These are phyloP conservation scores for Hyphopichia homilentoma DNA, from an alignment of 805 yeast species.

Conservation along the genomic window DNA sequence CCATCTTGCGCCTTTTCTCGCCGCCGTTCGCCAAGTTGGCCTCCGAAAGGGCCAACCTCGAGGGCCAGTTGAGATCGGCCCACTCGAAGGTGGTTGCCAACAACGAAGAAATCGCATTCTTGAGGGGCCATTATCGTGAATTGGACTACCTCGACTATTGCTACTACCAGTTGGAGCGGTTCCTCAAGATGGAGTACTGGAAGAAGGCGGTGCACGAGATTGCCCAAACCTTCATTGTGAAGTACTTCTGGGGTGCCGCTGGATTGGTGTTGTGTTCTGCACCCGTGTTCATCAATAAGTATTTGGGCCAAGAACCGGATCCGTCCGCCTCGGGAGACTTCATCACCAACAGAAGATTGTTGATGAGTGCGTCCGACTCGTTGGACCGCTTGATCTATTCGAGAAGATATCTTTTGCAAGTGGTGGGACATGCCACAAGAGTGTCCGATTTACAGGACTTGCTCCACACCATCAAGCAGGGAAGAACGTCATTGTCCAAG, in stretches of 20 bases:
- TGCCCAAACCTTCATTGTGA: slow-evolving; percentile 83
- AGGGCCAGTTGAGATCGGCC: slow-evolving; percentile 77
- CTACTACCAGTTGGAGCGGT: slow-evolving; percentile 77
- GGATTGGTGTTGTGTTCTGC: slow-evolving; percentile 85
- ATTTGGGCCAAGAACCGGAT: slow-evolving; percentile 42
- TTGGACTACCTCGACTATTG: slow-evolving; percentile 71
- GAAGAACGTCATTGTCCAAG: slow-evolving; percentile 8
- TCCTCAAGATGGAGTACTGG: slow-evolving; percentile 70
- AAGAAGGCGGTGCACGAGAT: slow-evolving; percentile 77
- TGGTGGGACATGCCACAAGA: slow-evolving; percentile 77
- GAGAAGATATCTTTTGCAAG: slow-evolving; percentile 77
- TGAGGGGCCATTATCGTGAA: slow-evolving; percentile 79
- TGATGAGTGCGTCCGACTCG: slow-evolving; percentile 82
- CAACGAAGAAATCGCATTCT: slow-evolving; percentile 83
- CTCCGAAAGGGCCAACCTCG: slow-evolving; percentile 70
- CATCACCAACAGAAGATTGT: slow-evolving; percentile 80
- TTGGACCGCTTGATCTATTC: slow-evolving; percentile 83
- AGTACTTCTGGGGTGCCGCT: slow-evolving; percentile 94
- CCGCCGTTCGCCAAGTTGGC: slow-evolving; percentile 88
- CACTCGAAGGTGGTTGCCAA: slow-evolving; percentile 79
- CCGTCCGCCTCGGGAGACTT: slow-evolving; percentile 69
- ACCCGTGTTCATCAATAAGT: slow-evolving; percentile 71
- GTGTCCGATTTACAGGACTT: slow-evolving; percentile 66
- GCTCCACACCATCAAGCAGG: slow-evolving; percentile 44
- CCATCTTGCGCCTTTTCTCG: slow-evolving; percentile 66